Conservation (phyloP, 257 asterid genomes). For the Solanum pimpinellifolium region DNA sequence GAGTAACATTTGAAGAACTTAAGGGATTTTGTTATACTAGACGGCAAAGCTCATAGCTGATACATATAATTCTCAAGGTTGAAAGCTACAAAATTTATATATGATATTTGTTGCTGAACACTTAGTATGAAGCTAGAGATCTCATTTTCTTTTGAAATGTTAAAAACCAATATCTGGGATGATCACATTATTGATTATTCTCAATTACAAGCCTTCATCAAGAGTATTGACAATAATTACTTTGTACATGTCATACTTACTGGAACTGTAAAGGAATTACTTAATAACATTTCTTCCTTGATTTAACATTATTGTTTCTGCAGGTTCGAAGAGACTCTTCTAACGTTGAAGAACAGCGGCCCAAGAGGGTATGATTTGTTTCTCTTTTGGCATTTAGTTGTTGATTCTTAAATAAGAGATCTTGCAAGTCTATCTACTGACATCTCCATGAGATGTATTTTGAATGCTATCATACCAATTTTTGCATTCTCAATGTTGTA, state of each 20-base stretch:
- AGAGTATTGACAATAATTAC: background rate
- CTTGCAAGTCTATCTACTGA: background rate
- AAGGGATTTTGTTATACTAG: background rate
- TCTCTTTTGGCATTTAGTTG: background rate
- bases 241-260: background rate
- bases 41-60: background rate
- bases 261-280: background rate
- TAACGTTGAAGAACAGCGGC: conserved; percentile 25
- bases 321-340: conserved; percentile 60
- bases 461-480: background rate
- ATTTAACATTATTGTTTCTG: background rate
- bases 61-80: background rate
- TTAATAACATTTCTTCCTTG: background rate
- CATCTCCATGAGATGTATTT: background rate
- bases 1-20: background rate
- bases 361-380: conserved; percentile 41
- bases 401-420: background rate
- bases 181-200: background rate
- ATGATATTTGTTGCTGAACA: background rate
- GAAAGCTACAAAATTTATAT: background rate
- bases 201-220: background rate
- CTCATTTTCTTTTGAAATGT: background rate
- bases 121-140: background rate
- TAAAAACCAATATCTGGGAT: background rate
- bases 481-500: background rate